phyloP scores from a whole-genome alignment of 805 yeast species.

The Kurtzmaniella fragi region DNA sequence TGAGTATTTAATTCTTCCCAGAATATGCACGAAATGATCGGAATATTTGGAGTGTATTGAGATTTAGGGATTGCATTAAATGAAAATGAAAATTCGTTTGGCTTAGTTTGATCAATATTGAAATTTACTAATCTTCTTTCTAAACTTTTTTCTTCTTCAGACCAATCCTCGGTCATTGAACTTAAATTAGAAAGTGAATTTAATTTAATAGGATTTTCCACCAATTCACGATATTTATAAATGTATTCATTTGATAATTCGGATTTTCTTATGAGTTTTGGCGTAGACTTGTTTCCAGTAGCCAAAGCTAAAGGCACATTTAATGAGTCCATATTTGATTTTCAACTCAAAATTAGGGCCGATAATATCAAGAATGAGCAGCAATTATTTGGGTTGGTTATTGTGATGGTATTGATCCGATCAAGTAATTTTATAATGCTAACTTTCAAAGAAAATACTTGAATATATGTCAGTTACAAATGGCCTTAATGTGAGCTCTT shows the following conservation, averaged over 20 bases:
- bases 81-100: conserved; percentile 26
- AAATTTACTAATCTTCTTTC: conserved; percentile 48
- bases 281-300: neutral
- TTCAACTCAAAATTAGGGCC: too few relatives aligned
- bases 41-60: conserved; percentile 33
- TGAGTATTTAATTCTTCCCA: conserved; percentile 45
- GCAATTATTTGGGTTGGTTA: too few relatives aligned
- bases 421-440: too few relatives aligned
- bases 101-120: conserved; percentile 30
- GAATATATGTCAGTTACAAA: too few relatives aligned
- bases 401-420: too few relatives aligned
- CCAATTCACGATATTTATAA: conserved; percentile 8
- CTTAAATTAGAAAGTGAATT: conserved; percentile 24
- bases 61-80: conserved; percentile 31
- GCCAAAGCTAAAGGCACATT: too few relatives aligned
- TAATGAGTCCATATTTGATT: too few relatives aligned
- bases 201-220: conserved; percentile 21
- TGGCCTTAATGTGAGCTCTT: too few relatives aligned
- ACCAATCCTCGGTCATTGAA: conserved; percentile 43
- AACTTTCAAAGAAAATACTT: too few relatives aligned
- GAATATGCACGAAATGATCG: conserved; percentile 55
- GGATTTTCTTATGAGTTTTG: conserved; percentile 1
- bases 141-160: conserved; percentile 33
- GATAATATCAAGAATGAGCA: too few relatives aligned
- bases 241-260: conserved; percentile 6